These are phyloP conservation scores for Porogramme epimiltina DNA, from an alignment of 1,284 basidiomycete species.

Conservation along the genomic window DNA sequence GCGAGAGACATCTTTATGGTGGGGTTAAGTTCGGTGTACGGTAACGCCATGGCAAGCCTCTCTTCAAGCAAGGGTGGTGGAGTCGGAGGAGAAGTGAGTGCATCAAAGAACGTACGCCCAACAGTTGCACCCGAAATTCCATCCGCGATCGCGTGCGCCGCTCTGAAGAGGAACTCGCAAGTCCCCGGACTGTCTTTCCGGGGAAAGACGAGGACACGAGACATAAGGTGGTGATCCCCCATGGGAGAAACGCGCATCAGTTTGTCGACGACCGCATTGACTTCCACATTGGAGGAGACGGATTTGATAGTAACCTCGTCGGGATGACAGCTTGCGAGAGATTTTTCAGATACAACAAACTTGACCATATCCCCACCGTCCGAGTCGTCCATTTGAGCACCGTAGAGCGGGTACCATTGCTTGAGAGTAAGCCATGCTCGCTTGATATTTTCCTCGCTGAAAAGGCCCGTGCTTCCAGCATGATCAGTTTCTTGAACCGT, in stretches of 20 bases:
- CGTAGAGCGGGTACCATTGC: slow-evolving; percentile 48
- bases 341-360: slow-evolving; percentile 41
- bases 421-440: slow-evolving; percentile 47
- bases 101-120: slow-evolving; percentile 47
- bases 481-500: slow-evolving; percentile 31
- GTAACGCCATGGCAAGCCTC: slow-evolving; percentile 38
- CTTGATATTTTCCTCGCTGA: slow-evolving; percentile 34
- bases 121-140: slow-evolving; percentile 45
- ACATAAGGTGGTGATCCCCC: slow-evolving; percentile 17
- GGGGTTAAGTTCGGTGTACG: slow-evolving; percentile 1
- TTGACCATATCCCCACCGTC: slow-evolving; percentile 29
- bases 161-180: slow-evolving; percentile 44
- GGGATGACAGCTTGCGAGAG: slow-evolving; percentile 28
- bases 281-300: slow-evolving; percentile 35
- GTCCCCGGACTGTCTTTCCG: slow-evolving; percentile 21
- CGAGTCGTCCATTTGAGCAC: slow-evolving; percentile 37
- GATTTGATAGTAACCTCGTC: slow-evolving; percentile 39
- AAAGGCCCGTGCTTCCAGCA: slow-evolving; percentile 14
- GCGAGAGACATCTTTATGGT: slow-evolving; percentile 32
- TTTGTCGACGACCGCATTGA: slow-evolving; percentile 15
- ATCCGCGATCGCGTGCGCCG: slow-evolving; percentile 51
- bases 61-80: slow-evolving; percentile 32
- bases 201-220: slow-evolving; percentile 17
- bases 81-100: slow-evolving; percentile 34
- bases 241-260: slow-evolving; percentile 13